A percentile compares a stretch with the other conserved stretches of the same genome.
phyloP scores from a whole-genome alignment of 78 protist species.

The Dictyostelium firmibasis region DNA sequence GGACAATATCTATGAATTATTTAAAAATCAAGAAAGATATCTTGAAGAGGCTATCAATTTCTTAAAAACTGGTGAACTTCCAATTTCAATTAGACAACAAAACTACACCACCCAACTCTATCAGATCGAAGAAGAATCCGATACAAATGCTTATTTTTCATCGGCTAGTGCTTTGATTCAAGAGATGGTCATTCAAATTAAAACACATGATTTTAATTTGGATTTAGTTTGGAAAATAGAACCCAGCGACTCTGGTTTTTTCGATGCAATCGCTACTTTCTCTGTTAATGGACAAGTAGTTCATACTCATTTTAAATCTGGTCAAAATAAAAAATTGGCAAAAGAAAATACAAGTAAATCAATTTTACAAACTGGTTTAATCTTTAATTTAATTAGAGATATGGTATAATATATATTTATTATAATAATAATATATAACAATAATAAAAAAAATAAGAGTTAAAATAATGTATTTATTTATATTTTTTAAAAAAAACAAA shows the following conservation, averaged over 20 bases:
- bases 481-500: neutral
- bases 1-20: neutral
- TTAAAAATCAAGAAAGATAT: neutral
- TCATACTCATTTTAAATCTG: neutral
- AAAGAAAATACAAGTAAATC: neutral
- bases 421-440: neutral
- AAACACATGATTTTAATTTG: neutral
- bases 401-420: neutral
- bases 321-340: constrained; percentile 2
- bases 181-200: neutral
- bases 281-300: neutral
- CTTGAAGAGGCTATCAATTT: neutral
- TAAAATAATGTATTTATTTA: neutral
- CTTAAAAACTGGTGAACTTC: constrained; percentile 3
- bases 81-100: neutral
- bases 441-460: neutral
- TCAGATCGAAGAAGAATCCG: neutral
- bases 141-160: neutral
- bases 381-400: neutral
- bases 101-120: neutral
- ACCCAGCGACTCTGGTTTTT: neutral
- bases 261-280: neutral
- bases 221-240: neutral
- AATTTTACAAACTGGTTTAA: neutral
- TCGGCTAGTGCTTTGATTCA: neutral